These are phyloP conservation scores for Apiotrichum gamsii DNA, from an alignment of 1,284 basidiomycete species.

Conservation along the genomic window DNA sequence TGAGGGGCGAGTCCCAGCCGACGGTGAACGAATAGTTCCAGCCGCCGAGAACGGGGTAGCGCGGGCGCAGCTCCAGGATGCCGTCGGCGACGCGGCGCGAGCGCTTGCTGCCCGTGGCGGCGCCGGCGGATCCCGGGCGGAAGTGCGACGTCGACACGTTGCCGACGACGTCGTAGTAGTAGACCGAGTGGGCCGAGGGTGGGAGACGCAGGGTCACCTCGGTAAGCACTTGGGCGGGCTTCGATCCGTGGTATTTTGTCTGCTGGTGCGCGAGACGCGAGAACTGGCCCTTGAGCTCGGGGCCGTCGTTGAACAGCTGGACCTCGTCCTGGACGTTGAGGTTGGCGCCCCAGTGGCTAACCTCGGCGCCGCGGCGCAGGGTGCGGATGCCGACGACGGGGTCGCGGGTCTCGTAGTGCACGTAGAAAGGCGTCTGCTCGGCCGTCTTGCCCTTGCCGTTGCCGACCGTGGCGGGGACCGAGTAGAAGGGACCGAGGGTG, in stretches of 20 bases:
- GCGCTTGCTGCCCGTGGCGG: conserved; percentile 44
- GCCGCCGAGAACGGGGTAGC: conserved; percentile 90
- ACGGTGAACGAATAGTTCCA: conserved; percentile 97
- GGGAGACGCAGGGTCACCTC: conserved; percentile 67
- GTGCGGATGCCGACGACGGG: conserved; percentile 71
- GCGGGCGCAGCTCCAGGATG: conserved; percentile 73
- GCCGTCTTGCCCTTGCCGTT: conserved; percentile 40
- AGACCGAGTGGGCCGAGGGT: conserved; percentile 67
- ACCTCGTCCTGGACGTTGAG: conserved; percentile 88
- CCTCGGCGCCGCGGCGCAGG: conserved; percentile 72
- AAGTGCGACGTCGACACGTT: conserved; percentile 94
- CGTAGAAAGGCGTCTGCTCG: conserved; percentile 59
- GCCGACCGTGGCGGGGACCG: conserved; percentile 58
- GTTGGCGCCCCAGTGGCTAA: conserved; percentile 95
- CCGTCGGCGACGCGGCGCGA: conserved; percentile 42
- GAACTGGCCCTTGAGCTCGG: conserved; percentile 90
- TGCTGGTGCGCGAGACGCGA: conserved; percentile 85
- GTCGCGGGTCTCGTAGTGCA: conserved; percentile 75
- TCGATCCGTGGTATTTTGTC: conserved; percentile 57
- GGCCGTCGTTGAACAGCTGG: conserved; percentile 76
- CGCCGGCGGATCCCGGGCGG: conserved; percentile 51
- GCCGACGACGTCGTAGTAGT: conserved; percentile 85
- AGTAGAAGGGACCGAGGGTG: conserved; percentile 80
- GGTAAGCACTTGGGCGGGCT: conserved; percentile 64
- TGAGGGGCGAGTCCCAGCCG: conserved; percentile 81